Conservation (phyloP, 2,329 filamentous ascomycete genomes). For the Scolecobasidium constrictum region DNA sequence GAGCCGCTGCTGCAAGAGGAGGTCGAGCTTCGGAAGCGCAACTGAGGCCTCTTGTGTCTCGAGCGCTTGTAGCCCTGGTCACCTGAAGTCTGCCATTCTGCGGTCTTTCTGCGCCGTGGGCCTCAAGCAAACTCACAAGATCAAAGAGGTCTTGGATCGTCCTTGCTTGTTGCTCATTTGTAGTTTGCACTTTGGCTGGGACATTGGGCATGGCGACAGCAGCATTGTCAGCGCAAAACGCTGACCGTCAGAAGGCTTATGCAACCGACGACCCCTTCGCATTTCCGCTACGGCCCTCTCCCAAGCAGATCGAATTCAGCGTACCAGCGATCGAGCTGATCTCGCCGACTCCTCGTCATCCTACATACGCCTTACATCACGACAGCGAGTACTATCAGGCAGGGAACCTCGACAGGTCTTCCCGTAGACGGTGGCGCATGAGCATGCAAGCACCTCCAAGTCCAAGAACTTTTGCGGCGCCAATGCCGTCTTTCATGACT, state of each 20-base stretch:
- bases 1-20: background rate
- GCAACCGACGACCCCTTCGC: constrained; percentile 20
- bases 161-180: too few relatives aligned
- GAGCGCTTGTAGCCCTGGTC: background rate
- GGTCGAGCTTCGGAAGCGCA: background rate
- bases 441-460: constrained; percentile 25
- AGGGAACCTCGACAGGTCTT: constrained; percentile 8
- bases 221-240: background rate
- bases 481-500: constrained; percentile 65
- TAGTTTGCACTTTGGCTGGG: too few relatives aligned
- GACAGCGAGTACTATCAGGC: background rate
- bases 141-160: too few relatives aligned
- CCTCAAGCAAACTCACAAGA: too few relatives aligned
- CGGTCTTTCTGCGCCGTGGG: background rate
- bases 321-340: constrained; percentile 5
- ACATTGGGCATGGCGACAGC: background rate
- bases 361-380: background rate
- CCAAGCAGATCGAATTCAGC: constrained; percentile 14
- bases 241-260: constrained; percentile 21
- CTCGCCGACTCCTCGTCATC: constrained; percentile 4
- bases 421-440: constrained; percentile 11
- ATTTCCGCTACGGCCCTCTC: constrained; percentile 22
- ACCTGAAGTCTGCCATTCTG: background rate
- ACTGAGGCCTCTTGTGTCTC: background rate
- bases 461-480: constrained; percentile 22